Evolutionary conservation across 495 filamentous ascomycete species (phyloP), one percentile per base, ranked within the genome.

Genomic region (Trichocladium uniseriatum): DNA sequence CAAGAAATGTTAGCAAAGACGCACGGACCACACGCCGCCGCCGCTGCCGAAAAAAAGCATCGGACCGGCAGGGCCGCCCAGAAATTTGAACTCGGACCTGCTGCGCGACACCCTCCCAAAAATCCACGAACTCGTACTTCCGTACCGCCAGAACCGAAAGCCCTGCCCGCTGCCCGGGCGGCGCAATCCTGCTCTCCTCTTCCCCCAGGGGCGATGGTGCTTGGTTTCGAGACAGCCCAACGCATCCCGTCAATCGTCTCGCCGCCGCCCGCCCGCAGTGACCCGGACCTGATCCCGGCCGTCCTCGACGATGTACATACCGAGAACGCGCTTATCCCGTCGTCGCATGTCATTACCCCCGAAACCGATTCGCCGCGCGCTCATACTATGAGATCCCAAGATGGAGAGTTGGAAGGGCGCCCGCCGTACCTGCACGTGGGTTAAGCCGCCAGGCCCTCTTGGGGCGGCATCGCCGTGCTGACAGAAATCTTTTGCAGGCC

Each of bases 401-500:
- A 71, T 69, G 67, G 64, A 48, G 72, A 71, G 35, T 32, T 57
- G 41, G 66, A 71, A 53, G 57, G 58, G 46, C 67, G 70, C 52
- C 69, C 72, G 49, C 71, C 73, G 44, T 69, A 67, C 46, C 55
- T 72, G 48, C 65, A 74, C 51, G 72, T 74, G 49, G 43, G 69
- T 68, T 34, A 31, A 28, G 22, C 31, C 7, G 41, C 24, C 15
- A n/a, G n/a, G 24, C 22, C 16, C 14, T 19, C 0, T 40, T 32
- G 24, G 9, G 7, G 3, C 38, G n/a, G 38, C 8, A 16, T 35
- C 3, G 38, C 10, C 28, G 1, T 20, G 45, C 51, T 51, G 42
- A 59, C 58, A 41, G 56, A 56, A 45, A 3, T 22, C 53, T n/a
- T n/a, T n/a, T n/a, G 32, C 59, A 98, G 88, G 84, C 83, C 59